These are phyloP conservation scores for Uronychia setigera DNA, from an alignment of 73 alveolate species.

Conservation along the genomic window DNA sequence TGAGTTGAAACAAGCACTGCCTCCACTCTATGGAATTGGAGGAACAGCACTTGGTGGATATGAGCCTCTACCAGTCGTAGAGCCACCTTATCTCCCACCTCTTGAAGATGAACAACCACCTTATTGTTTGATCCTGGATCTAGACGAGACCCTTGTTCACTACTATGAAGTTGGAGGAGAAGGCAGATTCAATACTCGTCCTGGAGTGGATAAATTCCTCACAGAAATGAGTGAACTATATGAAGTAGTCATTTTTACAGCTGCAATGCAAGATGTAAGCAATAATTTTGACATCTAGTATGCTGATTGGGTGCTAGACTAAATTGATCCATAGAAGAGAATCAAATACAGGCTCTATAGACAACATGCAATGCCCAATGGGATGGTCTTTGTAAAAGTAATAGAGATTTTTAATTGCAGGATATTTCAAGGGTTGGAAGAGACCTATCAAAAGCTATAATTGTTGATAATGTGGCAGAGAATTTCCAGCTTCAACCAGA, in stretches of 20 bases:
- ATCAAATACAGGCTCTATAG: conserved; percentile 89
- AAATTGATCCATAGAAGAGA: conserved; percentile 77
- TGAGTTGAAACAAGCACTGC: conserved; percentile 23
- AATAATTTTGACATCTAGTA: conserved; percentile 39
- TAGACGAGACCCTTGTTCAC: conserved; percentile 98
- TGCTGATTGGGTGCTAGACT: conserved; percentile 94
- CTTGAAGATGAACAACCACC: conserved; percentile 49
- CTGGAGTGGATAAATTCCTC: conserved; percentile 88
- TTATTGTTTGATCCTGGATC: conserved; percentile 94
- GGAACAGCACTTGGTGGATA: conserved; percentile 66
- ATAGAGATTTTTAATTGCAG: neutral
- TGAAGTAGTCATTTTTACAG: conserved; percentile 98
- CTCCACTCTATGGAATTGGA: conserved; percentile 69
- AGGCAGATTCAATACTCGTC: conserved; percentile 93
- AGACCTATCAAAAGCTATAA: conserved; percentile 87
- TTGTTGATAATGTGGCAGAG: conserved; percentile 97
- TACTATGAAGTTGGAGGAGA: conserved; percentile 90
- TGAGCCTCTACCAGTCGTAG: conserved; percentile 55
- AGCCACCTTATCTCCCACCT: conserved; percentile 79
- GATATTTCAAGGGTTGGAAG: conserved; percentile 96
- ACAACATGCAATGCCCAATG: conserved; percentile 90
- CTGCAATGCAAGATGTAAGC: conserved; percentile 92
- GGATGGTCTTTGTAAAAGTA: conserved; percentile 83
- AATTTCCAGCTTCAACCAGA: conserved; percentile 91
- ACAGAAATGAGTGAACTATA: conserved; percentile 88